phyloP scores from a whole-genome alignment of 768 basidiomycete species.

The Baorangia bicolor region DNA sequence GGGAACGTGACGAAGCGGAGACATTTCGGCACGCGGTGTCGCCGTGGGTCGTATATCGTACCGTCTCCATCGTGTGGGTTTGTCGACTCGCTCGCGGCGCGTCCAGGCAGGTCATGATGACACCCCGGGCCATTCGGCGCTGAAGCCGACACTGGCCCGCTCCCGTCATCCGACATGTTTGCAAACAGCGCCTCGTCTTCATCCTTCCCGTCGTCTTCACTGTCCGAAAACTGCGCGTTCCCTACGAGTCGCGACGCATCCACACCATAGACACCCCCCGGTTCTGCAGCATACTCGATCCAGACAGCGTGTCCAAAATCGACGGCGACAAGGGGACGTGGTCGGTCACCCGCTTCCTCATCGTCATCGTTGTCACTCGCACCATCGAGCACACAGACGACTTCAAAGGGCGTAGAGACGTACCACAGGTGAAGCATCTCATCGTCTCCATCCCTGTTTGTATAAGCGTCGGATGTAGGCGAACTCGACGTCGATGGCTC shows the following conservation, averaged over 20 bases:
- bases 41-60: conserved; percentile 25
- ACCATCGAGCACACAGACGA: conserved; percentile 60
- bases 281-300: conserved; percentile 56
- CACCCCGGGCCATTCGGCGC: conserved; percentile 2
- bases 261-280: conserved; percentile 28
- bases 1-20: conserved; percentile 74
- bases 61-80: conserved; percentile 18
- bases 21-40: conserved; percentile 42
- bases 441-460: conserved; percentile 38
- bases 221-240: conserved; percentile 25
- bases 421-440: conserved; percentile 71
- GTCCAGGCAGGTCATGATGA: neutral
- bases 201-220: conserved; percentile 29
- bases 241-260: conserved; percentile 31
- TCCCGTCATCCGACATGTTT: conserved; percentile 10
- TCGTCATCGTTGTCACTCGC: conserved; percentile 32
- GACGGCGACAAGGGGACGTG: conserved; percentile 73
- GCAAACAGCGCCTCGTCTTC: conserved; percentile 17
- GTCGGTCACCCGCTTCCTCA: conserved; percentile 42
- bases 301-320: conserved; percentile 89
- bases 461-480: neutral
- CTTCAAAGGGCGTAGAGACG: conserved; percentile 67
- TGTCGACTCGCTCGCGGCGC: conserved; percentile 5
- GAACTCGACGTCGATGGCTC: conserved; percentile 16
- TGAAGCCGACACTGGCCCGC: neutral